A percentile compares a stretch with the other conserved stretches of the same genome.
phyloP scores from a whole-genome alignment of 768 basidiomycete species.

The Lactifluus pinguis region DNA sequence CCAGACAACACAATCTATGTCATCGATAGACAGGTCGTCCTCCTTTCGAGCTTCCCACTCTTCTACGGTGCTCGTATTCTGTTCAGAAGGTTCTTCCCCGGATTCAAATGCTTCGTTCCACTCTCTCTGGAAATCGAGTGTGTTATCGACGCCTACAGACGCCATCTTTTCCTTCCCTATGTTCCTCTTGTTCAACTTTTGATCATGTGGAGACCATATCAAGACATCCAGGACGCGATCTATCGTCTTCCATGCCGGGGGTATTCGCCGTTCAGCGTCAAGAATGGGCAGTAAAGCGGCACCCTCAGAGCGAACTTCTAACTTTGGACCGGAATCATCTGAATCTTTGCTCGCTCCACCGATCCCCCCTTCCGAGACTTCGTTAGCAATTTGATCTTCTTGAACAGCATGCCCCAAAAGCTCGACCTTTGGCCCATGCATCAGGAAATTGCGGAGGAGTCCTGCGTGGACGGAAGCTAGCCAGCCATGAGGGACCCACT shows the following conservation, averaged over 20 bases:
- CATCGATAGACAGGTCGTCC: conserved; percentile 34
- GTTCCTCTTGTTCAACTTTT: conserved; percentile 22
- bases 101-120: conserved; percentile 36
- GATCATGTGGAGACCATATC: conserved; percentile 43
- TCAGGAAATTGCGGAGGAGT: conserved; percentile 73
- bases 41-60: conserved; percentile 47
- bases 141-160: conserved; percentile 24
- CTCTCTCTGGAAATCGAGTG: conserved; percentile 23
- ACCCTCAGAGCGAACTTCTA: conserved; percentile 15
- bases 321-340: conserved; percentile 6
- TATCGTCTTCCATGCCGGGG: conserved; percentile 76
- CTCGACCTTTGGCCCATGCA: conserved; percentile 56
- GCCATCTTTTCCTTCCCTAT: conserved; percentile 23
- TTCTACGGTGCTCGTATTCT: conserved; percentile 48
- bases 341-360: conserved; percentile 26
- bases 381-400: conserved; percentile 25
- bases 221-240: conserved; percentile 84
- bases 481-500: conserved; percentile 96
- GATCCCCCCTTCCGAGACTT: conserved; percentile 31
- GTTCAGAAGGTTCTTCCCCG: conserved; percentile 55
- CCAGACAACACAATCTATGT: conserved; percentile 63
- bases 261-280: conserved; percentile 69
- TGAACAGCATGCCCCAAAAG: conserved; percentile 43
- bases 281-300: conserved; percentile 35
- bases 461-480: conserved; percentile 53